Evolutionary conservation across 2,329 filamentous ascomycete species (phyloP).

Genomic region (Botrytis deweyae): DNA sequence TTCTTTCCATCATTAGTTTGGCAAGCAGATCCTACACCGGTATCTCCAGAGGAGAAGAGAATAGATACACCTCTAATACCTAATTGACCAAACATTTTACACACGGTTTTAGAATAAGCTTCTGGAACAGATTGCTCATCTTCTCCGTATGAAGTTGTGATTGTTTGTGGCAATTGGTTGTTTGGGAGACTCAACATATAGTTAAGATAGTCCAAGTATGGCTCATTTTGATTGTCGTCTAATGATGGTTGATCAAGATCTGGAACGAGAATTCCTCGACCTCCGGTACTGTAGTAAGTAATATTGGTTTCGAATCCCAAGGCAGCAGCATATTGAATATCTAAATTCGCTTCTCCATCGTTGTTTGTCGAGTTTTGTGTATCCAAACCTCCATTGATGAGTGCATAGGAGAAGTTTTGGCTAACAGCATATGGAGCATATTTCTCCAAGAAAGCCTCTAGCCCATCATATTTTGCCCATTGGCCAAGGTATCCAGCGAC

Average conservation of each 20-base stretch:
- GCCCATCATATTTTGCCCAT: conserved; percentile 30
- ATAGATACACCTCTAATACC: conserved; percentile 63
- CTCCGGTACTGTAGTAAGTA: conserved; percentile 55
- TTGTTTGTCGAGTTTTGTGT: conserved; percentile 41
- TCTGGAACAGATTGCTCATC: conserved; percentile 63
- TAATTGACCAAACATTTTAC: conserved; percentile 61
- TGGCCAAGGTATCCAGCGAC: conserved; percentile 49
- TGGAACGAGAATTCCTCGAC: conserved; percentile 43
- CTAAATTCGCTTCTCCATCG: conserved; percentile 42
- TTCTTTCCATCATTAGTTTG: conserved; percentile 58
- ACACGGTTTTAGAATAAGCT: conserved; percentile 60
- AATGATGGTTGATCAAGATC: conserved; percentile 47
- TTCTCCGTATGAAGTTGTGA: conserved; percentile 67
- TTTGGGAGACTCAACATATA: conserved; percentile 53
- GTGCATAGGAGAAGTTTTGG: conserved; percentile 34
- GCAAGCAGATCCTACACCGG: conserved; percentile 54
- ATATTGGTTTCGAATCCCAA: conserved; percentile 52
- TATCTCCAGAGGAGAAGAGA: conserved; percentile 60
- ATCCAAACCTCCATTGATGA: conserved; percentile 41
- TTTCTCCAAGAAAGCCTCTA: conserved; percentile 28
- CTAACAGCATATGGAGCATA: conserved; percentile 28
- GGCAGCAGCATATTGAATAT: conserved; percentile 52
- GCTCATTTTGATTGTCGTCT: conserved; percentile 62
- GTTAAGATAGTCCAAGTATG: conserved; percentile 61
- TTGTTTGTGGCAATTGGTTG: conserved; percentile 55